Percentiles rank a stretch among this genome's conserved stretches.
Conservation (phyloP, 805 yeast species). For the Barnettozyma siamensis region DNA sequence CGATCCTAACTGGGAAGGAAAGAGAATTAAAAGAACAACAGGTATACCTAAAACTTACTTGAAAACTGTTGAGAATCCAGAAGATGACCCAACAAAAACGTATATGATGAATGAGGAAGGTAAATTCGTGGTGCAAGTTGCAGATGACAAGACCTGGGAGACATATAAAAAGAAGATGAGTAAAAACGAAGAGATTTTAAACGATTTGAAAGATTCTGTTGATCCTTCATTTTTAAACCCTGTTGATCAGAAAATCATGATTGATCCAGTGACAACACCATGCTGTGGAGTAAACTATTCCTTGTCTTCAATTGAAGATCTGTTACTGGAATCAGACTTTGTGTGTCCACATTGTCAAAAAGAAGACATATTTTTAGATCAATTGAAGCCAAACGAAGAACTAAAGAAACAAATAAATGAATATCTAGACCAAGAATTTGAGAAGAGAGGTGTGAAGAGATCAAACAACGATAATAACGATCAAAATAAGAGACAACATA, state of each 20-base stretch:
- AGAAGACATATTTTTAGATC: slow-evolving; percentile 72
- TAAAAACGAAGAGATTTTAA: slow-evolving; percentile 18
- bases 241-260: slow-evolving; percentile 53
- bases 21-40: slow-evolving; percentile 83
- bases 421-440: slow-evolving; percentile 37
- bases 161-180: slow-evolving; percentile 61
- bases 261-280: slow-evolving; percentile 74
- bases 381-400: slow-evolving; percentile 56
- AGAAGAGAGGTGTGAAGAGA: slow-evolving; percentile 27
- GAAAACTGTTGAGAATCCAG: slow-evolving; percentile 80
- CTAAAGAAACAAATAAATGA: slow-evolving; percentile 48
- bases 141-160: slow-evolving; percentile 89
- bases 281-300: slow-evolving; percentile 65
- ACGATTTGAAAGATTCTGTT: slow-evolving; percentile 26
- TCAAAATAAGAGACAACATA: slow-evolving; percentile 14
- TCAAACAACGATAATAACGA: slow-evolving; percentile 10
- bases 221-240: slow-evolving; percentile 71
- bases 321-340: slow-evolving; percentile 76
- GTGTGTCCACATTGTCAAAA: slow-evolving; percentile 82
- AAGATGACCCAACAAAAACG: slow-evolving; percentile 50
- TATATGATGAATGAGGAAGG: slow-evolving; percentile 93
- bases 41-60: slow-evolving; percentile 96
- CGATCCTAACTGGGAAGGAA: slow-evolving; percentile 93
- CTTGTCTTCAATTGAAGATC: slow-evolving; percentile 55
- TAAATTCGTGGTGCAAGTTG: slow-evolving; percentile 91